Percentiles rank a stretch among this genome's conserved stretches.
Conservation (phyloP, 2,329 filamentous ascomycete species). For the Sporothrix brasiliensis region DNA sequence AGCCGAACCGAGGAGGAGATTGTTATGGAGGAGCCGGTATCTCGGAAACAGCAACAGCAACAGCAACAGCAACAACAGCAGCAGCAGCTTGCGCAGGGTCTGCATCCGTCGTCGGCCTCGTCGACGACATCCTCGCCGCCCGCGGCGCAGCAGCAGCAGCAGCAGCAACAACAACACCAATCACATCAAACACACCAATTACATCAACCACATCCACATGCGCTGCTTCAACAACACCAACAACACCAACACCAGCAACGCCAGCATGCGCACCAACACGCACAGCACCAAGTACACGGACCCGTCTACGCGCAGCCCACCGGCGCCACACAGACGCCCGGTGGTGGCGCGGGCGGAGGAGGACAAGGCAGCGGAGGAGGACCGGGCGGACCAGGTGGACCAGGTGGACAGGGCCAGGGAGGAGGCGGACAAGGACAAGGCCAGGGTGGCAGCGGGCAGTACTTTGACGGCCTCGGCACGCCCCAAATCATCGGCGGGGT, state of each 20-base stretch:
- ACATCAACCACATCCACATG: no score
- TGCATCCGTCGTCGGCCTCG: slow-evolving; percentile 30
- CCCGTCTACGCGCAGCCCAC: slow-evolving; percentile 24
- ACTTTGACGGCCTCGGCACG: slow-evolving; percentile 27
- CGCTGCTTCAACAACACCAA: slow-evolving; percentile 26
- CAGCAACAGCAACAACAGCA: slow-evolving; percentile 7
- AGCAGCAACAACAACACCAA: slow-evolving; percentile 43
- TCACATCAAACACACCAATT: slow-evolving; percentile 2
- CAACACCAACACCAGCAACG: slow-evolving; percentile 30
- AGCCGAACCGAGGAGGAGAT: slow-evolving; percentile 25
- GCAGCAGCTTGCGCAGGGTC: slow-evolving; percentile 24
- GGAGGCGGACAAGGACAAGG: neutral
- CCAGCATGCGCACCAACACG: slow-evolving; percentile 42
- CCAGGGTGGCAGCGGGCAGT: slow-evolving; percentile 35
- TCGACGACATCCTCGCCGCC: slow-evolving; percentile 32
- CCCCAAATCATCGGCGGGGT: slow-evolving; percentile 35
- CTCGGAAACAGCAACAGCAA: slow-evolving; percentile 18
- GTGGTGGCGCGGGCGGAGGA: slow-evolving; percentile 14
- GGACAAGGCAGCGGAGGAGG: slow-evolving; percentile 14
- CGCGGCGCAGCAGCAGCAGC: slow-evolving; percentile 35
- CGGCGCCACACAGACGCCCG: slow-evolving; percentile 15
- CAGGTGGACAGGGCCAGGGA: neutral
- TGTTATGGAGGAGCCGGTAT: slow-evolving; percentile 29
- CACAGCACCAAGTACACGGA: slow-evolving; percentile 34
- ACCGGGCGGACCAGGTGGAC: slow-evolving; percentile 19